Percentiles rank a stretch among this genome's conserved stretches.
Evolutionary conservation across 257 asterid species (phyloP).

Genomic region (Leonotis leonurus): DNA sequence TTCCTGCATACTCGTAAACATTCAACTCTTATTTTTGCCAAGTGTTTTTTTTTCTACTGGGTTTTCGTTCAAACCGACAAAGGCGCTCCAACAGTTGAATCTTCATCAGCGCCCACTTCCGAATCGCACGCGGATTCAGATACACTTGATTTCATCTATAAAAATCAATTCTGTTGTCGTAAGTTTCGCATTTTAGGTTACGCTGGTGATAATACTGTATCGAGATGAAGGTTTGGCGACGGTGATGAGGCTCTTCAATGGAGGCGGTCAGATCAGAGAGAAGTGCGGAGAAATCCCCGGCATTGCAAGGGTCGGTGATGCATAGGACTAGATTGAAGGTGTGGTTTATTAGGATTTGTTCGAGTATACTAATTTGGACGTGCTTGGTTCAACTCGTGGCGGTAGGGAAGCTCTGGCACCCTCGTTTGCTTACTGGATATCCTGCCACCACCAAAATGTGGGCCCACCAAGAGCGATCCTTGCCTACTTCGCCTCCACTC

Average conservation of each 20-base stretch:
- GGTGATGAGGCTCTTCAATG: slow-evolving; percentile 54
- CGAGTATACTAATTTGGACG: slow-evolving; percentile 86
- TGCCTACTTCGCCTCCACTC: slow-evolving; percentile 34
- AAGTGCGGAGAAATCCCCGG: slow-evolving; percentile 33
- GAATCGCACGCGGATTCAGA: background rate
- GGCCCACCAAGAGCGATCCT: slow-evolving; percentile 34
- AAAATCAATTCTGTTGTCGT: background rate
- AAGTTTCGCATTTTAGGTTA: slow-evolving; percentile 16
- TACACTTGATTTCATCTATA: background rate
- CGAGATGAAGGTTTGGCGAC: slow-evolving; percentile 42
- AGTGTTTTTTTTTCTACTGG: background rate
- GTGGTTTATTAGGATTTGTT: slow-evolving; percentile 88
- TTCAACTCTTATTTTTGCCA: background rate
- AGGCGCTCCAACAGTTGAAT: slow-evolving; percentile 23
- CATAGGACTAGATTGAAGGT: slow-evolving; percentile 70
- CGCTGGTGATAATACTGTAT: slow-evolving; percentile 6
- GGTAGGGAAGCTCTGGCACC: slow-evolving; percentile 78
- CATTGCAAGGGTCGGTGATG: slow-evolving; percentile 52
- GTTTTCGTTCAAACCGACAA: slow-evolving; percentile 17
- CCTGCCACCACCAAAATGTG: slow-evolving; percentile 32
- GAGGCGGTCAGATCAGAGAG: slow-evolving; percentile 49
- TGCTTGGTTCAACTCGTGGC: slow-evolving; percentile 84
- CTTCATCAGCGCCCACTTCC: slow-evolving; percentile 23
- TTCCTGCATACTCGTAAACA: background rate
- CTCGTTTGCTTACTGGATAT: slow-evolving; percentile 46